Conservation (phyloP, 2,329 filamentous ascomycete genomes). For the Conoideocrella luteorostrata region DNA sequence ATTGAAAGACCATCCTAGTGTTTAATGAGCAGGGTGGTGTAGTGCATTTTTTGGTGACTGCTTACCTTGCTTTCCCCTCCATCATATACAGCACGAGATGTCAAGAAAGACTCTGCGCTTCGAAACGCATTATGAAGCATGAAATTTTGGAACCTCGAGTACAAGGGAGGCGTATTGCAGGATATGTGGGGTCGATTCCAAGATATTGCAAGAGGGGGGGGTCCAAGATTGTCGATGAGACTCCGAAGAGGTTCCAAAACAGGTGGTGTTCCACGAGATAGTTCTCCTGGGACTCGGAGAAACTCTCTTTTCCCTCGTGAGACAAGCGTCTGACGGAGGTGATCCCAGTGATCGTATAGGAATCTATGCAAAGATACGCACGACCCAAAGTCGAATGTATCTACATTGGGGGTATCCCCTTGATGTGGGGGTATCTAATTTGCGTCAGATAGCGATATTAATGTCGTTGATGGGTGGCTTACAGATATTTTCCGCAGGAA, state of each 20-base stretch:
- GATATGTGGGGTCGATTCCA: conserved; percentile 65
- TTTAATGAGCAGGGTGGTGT: conserved; percentile 2
- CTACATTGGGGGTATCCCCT: conserved; percentile 35
- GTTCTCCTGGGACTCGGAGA: conserved; percentile 48
- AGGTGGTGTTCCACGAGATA: conserved; percentile 44
- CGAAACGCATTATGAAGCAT: conserved; percentile 65
- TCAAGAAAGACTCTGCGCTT: conserved; percentile 57
- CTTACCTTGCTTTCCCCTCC: conserved; percentile 61
- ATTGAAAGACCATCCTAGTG: conserved; percentile 58
- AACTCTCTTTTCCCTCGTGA: conserved; percentile 52
- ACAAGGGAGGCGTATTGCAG: conserved; percentile 54
- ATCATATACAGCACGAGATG: conserved; percentile 61
- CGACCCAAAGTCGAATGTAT: conserved; percentile 64
- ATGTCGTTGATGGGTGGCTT: conserved; percentile 8
- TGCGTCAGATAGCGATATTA: conserved; percentile 2
- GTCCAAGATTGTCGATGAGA: conserved; percentile 60
- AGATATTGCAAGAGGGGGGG: conserved; percentile 60
- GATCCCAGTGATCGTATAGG: conserved; percentile 66
- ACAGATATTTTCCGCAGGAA: conserved; percentile 64
- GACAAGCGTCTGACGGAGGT: conserved; percentile 57
- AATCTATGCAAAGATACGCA: conserved; percentile 63
- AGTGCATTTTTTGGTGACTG: background rate
- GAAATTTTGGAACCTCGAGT: conserved; percentile 65
- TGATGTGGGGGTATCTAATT: conserved; percentile 40
- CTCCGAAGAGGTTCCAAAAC: conserved; percentile 54